Evolutionary conservation across 495 filamentous ascomycete species (phyloP).

Genomic region (Oidiodendron maius): DNA sequence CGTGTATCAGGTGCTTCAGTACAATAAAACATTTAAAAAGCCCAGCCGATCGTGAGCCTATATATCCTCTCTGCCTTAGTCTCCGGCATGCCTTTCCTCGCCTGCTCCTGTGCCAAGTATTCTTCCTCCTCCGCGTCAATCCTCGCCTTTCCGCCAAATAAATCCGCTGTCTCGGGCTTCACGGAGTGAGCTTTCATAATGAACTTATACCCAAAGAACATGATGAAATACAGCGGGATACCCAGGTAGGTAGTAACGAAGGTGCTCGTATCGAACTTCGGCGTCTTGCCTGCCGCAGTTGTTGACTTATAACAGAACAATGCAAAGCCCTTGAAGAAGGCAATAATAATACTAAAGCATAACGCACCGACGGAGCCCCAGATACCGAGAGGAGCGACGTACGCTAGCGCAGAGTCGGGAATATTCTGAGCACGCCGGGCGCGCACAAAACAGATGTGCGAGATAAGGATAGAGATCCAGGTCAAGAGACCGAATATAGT

Average conservation of each 20-base stretch:
- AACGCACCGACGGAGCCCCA: constrained; percentile 64
- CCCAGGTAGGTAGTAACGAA: constrained; percentile 21
- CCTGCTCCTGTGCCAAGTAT: constrained; percentile 52
- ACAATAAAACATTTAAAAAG: constrained; percentile 4
- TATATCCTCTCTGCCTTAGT: constrained; percentile 18
- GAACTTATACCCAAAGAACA: constrained; percentile 69
- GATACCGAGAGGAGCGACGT: constrained; percentile 64
- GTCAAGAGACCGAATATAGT: constrained; percentile 76
- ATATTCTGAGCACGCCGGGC: constrained; percentile 31
- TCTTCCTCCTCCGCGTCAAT: constrained; percentile 71
- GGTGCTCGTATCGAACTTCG: constrained; percentile 15
- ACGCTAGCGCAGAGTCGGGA: constrained; percentile 58
- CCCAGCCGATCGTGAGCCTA: constrained; percentile 16
- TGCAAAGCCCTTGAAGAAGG: constrained; percentile 71
- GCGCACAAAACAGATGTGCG: constrained; percentile 66
- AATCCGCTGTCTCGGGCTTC: constrained; percentile 53
- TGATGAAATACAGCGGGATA: constrained; percentile 37
- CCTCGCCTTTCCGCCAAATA: constrained; percentile 64
- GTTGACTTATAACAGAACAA: constrained; percentile 62
- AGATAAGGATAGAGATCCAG: constrained; percentile 79
- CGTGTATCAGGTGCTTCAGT: too few relatives aligned
- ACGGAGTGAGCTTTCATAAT: constrained; percentile 45
- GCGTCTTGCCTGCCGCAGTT: constrained; percentile 72
- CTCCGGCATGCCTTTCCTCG: constrained; percentile 27
- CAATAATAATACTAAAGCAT: constrained; percentile 62